Evolutionary conservation across 2,329 filamentous ascomycete genomes (phyloP).

Genomic region (Zelopaecilomyces penicillatus): DNA sequence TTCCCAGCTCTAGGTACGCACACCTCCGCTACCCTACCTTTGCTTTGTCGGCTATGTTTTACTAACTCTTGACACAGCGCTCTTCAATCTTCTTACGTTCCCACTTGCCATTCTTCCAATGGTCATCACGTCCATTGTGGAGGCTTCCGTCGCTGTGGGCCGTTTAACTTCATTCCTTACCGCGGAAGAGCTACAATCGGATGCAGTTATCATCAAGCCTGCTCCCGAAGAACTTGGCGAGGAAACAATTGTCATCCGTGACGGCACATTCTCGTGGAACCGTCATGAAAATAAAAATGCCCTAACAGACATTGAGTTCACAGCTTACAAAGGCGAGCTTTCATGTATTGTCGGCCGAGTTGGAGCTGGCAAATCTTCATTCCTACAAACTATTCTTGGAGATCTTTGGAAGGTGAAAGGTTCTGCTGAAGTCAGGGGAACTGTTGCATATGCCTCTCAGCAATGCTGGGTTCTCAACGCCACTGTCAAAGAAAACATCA

Average conservation of each 20-base stretch:
- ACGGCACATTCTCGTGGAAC: slow-evolving; percentile 93
- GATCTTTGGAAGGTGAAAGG: slow-evolving; percentile 87
- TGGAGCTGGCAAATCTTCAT: slow-evolving; percentile 89
- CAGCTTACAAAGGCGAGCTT: slow-evolving; percentile 84
- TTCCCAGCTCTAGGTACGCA: slow-evolving; percentile 64
- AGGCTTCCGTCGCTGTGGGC: slow-evolving; percentile 84
- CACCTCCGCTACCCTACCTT: background rate
- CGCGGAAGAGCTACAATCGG: slow-evolving; percentile 80
- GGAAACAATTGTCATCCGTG: slow-evolving; percentile 72
- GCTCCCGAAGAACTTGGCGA: slow-evolving; percentile 71
- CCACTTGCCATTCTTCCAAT: slow-evolving; percentile 90
- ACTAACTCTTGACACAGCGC: slow-evolving; percentile 41
- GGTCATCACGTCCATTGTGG: slow-evolving; percentile 95
- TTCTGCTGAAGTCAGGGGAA: slow-evolving; percentile 72
- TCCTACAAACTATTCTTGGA: slow-evolving; percentile 80
- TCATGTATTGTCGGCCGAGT: slow-evolving; percentile 90
- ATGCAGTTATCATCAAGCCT: slow-evolving; percentile 66
- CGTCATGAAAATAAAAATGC: slow-evolving; percentile 64
- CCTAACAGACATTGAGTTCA: slow-evolving; percentile 78
- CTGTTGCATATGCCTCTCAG: slow-evolving; percentile 85
- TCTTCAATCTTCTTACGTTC: slow-evolving; percentile 96
- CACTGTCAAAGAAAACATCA: slow-evolving; percentile 91
- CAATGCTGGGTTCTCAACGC: slow-evolving; percentile 97
- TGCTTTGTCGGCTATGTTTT: background rate
- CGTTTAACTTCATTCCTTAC: slow-evolving; percentile 78